Evolutionary conservation across 306 rosid genomes (phyloP), one percentile per base, ranked within the genome.

Genomic region (Neltuma alba): DNA sequence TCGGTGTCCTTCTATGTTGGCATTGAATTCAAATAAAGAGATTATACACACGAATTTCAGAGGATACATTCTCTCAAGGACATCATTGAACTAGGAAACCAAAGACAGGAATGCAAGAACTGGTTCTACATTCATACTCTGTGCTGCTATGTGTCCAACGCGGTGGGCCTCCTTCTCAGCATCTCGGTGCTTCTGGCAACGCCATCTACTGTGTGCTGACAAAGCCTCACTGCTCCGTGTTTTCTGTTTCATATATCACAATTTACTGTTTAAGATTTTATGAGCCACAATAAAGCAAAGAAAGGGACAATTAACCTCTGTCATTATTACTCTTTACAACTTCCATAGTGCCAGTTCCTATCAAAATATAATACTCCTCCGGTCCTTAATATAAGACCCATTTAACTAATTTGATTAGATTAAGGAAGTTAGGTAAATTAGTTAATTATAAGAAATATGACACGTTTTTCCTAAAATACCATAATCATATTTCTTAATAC

Each of bases 111-210:
- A 65, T 64, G 15, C 9, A 20, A 3, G 28, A 65, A 36, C 9
- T 38, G 50, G 50, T 9, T 65, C 8, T 33, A 58, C 21, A 68
- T 55, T 12, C 27, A 16, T 16, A 15, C n/a, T 9, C 14, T 13
- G 41, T 14, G 18, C 74, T 10, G 45, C 23, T 71, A 40, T 33
- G 76, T 77, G 69, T 72, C 37, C 55, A 36, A 34, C 65, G 76
- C 45, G 20, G 54, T 71, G 75, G 65, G 63, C 52, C 82, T 30
- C 7, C 5, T 54, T 72, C 37, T 47, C 58, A 60, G 77, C 34
- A 54, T 41, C 33, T 67, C 34, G 71, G 30, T 44, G 73, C 45
- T 11, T 31, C 55, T 33, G 84, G 18, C 63, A 34, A 70, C 42
- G 79, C 52, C 42, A 44, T 31, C 61, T 25, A 48, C 28, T 25